Evolutionary conservation across 805 yeast species (phyloP).

Genomic region (Yarrowia keelungensis): DNA sequence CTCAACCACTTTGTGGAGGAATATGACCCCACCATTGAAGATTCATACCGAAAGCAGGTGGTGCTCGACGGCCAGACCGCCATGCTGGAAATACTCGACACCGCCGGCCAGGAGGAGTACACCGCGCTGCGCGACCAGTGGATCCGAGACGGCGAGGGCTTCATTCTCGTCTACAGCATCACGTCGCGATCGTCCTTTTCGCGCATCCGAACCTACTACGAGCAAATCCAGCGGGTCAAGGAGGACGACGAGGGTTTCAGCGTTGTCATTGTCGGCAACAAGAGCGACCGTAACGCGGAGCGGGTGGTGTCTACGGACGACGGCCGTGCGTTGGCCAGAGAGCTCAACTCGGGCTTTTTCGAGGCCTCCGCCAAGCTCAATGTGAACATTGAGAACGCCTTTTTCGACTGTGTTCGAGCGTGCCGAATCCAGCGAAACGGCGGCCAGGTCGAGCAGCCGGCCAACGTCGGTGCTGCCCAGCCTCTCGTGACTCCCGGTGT

Average conservation of each 20-base stretch:
- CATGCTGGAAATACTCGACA: conserved; percentile 83
- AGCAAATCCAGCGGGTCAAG: conserved; percentile 79
- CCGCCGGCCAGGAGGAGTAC: conserved; percentile 92
- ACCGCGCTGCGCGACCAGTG: conserved; percentile 79
- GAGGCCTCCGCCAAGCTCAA: conserved; percentile 96
- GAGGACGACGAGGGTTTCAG: conserved; percentile 62
- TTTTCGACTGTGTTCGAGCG: conserved; percentile 66
- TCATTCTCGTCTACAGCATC: conserved; percentile 84
- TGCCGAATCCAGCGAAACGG: conserved; percentile 76
- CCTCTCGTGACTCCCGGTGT: conserved; percentile 18
- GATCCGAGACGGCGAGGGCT: conserved; percentile 95
- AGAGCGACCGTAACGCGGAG: conserved; percentile 76
- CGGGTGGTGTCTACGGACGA: conserved; percentile 83
- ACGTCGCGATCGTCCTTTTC: conserved; percentile 86
- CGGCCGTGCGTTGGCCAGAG: conserved; percentile 77
- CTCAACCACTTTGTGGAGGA: conserved; percentile 96
- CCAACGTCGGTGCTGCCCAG: conserved; percentile 1
- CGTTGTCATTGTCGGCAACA: conserved; percentile 91
- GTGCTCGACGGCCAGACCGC: conserved; percentile 79
- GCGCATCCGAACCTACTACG: conserved; percentile 79
- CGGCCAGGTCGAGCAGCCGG: conserved; percentile 30
- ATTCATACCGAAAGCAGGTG: conserved; percentile 72
- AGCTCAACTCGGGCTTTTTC: conserved; percentile 63
- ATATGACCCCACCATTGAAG: conserved; percentile 96
- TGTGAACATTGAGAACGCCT: conserved; percentile 85